Evolutionary conservation across 1,139 yeast species (phyloP), one percentile per base, ranked within the genome.

Genomic region (Kodamaea sp.): DNA sequence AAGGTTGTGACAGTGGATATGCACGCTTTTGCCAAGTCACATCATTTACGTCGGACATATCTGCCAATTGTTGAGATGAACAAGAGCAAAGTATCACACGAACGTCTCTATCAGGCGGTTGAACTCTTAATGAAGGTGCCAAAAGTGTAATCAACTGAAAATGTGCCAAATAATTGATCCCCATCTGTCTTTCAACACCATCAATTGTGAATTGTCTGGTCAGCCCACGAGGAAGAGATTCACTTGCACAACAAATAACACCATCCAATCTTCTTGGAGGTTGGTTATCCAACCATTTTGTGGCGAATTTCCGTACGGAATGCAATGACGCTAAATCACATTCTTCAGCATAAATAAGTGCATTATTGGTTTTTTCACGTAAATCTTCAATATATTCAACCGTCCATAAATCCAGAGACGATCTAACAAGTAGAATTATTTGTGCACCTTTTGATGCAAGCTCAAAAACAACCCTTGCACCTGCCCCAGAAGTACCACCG

Each of bases 81-180:
- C 98, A 92, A 1, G 87, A 75, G 0, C 92, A 76, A 25, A 88
- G 50, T 8, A 92, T 60, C 5, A 92, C 78, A 34, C 97, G 70
- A 2, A 92, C 96, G 55, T 90, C 97, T 50, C 98, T 73, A 59
- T 89, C 97, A 0, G 96, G 88, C 1, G 97, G 95, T 62, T 92
- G 98, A 1, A 82, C 83, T 45, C 85, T 76, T 39, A 92, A 66
- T 12, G 95, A 77, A 0, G 98, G 98, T 8, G 81, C 77, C 42
- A 92, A 62, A 29, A 92, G 65, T 2, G 87, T 85, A 44, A 92
- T 65, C 29, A 92, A 68, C 57, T 89, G 97, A 62, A 67, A 86
- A 54, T 88, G 90, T 6, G 83, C 84, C 39, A 84, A 72, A 55
- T 85, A 92, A 60, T 92, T 92, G 28, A 84, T 72, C 2, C 90